phyloP scores from a whole-genome alignment of 176 grass and related monocot genomes.

The Hsuehochloa calcarea region DNA sequence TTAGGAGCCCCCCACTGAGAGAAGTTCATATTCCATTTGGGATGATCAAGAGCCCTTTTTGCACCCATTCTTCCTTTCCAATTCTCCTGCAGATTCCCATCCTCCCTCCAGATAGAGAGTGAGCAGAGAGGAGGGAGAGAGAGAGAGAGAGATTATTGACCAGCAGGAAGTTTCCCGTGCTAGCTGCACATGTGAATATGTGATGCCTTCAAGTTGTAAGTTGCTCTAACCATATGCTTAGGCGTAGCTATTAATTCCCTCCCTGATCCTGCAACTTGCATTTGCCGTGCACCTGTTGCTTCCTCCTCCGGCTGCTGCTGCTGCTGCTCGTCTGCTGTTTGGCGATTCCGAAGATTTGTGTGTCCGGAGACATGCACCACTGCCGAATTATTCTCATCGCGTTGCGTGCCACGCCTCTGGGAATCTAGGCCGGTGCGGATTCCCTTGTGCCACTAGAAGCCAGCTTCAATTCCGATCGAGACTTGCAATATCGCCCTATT shows the following conservation, averaged over 20 bases:
- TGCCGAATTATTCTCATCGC: conserved; percentile 46
- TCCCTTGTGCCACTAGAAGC: conserved; percentile 30
- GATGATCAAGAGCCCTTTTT: conserved; percentile 14
- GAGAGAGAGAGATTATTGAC: background rate
- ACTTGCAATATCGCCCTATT: conserved; percentile 32
- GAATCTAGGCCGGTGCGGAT: conserved; percentile 32
- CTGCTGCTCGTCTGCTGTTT: conserved; percentile 15
- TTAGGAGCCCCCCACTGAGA: conserved; percentile 26
- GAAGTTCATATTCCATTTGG: conserved; percentile 46
- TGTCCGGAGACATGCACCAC: conserved; percentile 8
- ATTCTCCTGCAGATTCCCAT: conserved; percentile 42
- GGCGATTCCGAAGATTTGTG: conserved; percentile 30
- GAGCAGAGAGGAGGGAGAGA: background rate
- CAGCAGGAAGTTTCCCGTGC: conserved; percentile 29
- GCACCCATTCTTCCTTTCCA: conserved; percentile 27
- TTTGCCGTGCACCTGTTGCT: conserved; percentile 25
- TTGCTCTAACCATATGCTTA: conserved; percentile 16
- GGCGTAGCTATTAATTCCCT: background rate
- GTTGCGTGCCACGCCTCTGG: conserved; percentile 35
- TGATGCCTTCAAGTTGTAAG: conserved; percentile 31
- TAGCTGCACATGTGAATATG: conserved; percentile 14
- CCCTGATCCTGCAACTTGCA: conserved; percentile 33
- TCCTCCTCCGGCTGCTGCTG: conserved; percentile 8
- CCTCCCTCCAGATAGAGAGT: conserved; percentile 37
- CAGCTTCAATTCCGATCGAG: conserved; percentile 22